Percentiles rank a stretch among this genome's conserved stretches.
Conservation (phyloP, 2,329 filamentous ascomycete species). For the Lasiodiplodia hormozganensis region DNA sequence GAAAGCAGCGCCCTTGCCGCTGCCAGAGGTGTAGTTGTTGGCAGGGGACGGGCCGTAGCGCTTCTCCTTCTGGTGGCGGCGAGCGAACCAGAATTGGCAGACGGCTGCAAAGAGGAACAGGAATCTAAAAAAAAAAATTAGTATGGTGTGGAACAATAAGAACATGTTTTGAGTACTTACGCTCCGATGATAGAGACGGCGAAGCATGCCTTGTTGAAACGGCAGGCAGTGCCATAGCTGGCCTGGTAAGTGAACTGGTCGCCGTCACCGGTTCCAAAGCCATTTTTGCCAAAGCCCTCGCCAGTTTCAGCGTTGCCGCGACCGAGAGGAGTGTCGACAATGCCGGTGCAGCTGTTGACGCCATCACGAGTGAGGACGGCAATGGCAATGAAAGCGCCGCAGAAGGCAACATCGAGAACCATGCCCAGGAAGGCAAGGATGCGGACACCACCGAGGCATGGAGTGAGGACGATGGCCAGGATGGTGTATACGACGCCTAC, state of each 20-base stretch:
- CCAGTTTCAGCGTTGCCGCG: slow-evolving; percentile 61
- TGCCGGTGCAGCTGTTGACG: slow-evolving; percentile 68
- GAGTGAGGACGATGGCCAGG: slow-evolving; percentile 75
- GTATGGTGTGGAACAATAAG: not conserved
- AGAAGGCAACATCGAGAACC: slow-evolving; percentile 77
- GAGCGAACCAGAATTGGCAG: slow-evolving; percentile 71
- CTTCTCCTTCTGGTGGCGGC: slow-evolving; percentile 77
- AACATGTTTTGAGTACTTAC: slow-evolving; percentile 55
- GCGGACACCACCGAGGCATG: slow-evolving; percentile 76
- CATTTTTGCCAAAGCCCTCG: slow-evolving; percentile 57
- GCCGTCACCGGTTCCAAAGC: slow-evolving; percentile 42
- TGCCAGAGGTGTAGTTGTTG: slow-evolving; percentile 73
- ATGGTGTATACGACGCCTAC: slow-evolving; percentile 76
- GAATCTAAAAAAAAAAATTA: slow-evolving; percentile 56
- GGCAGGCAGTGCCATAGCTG: slow-evolving; percentile 69
- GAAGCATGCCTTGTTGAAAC: slow-evolving; percentile 77
- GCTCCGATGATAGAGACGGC: slow-evolving; percentile 79
- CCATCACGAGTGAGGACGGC: slow-evolving; percentile 77
- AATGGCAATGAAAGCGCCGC: slow-evolving; percentile 80
- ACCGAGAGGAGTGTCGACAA: slow-evolving; percentile 73
- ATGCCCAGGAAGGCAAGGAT: slow-evolving; percentile 77
- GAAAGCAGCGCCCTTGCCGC: slow-evolving; percentile 53
- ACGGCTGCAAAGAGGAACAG: slow-evolving; percentile 78
- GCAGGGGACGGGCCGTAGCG: slow-evolving; percentile 70
- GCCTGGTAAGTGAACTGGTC: slow-evolving; percentile 54